A percentile compares a stretch with the other conserved stretches of the same genome.
Evolutionary conservation across 257 asterid genomes (phyloP).

Genomic region (Przewalskia tangutica): DNA sequence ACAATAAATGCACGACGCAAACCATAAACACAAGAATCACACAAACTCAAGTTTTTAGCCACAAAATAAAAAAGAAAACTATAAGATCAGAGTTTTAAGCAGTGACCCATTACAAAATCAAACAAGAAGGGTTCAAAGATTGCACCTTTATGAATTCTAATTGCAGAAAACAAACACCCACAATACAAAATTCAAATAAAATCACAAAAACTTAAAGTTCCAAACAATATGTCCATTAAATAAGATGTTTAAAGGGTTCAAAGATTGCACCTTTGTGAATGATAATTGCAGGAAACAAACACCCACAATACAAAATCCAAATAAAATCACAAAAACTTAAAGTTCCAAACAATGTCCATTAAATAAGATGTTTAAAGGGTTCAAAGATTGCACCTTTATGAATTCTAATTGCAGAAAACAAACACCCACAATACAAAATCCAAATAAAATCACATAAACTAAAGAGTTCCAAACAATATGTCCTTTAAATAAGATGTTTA

Average conservation of each 20-base stretch:
- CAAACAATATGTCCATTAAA: not conserved
- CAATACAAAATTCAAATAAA: not conserved
- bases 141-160: not conserved
- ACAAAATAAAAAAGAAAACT: not conserved
- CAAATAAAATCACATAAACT: not conserved
- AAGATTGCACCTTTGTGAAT: constrained; percentile 2
- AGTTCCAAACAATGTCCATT: not conserved
- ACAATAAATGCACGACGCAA: not conserved
- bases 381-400: constrained; percentile 3
- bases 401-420: not conserved
- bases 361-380: not conserved
- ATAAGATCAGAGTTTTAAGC: not conserved
- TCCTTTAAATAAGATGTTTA: too few species aligned
- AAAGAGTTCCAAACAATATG: not conserved
- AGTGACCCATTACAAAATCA: not conserved
- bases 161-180: not conserved
- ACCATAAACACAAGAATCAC: not conserved
- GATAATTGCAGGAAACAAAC: not conserved
- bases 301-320: not conserved
- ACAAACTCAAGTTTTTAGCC: not conserved
- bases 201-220: not conserved
- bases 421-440: not conserved
- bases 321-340: not conserved
- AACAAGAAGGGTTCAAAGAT: not conserved
- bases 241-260: not conserved